Percentiles rank a stretch among this genome's conserved stretches.
Conservation (phyloP, 2,329 filamentous ascomycete species). For the Chaetomiaceae sp. region DNA sequence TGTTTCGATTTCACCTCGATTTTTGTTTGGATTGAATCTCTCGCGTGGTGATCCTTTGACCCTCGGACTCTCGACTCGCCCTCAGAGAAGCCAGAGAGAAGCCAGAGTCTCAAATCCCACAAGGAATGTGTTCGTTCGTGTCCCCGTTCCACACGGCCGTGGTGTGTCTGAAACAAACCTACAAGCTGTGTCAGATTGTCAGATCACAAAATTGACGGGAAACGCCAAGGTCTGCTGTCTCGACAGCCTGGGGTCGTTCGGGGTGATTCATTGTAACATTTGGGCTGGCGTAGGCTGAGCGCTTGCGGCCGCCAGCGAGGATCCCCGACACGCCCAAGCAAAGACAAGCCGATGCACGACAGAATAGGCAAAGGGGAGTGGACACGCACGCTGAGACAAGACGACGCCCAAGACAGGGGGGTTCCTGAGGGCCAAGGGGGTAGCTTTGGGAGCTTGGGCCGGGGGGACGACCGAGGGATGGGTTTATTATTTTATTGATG, state of each 20-base stretch:
- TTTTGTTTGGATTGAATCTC: not conserved
- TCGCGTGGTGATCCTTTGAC: not conserved
- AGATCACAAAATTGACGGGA: conserved; percentile 2
- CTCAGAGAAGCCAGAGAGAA: too few relatives aligned
- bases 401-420: too few relatives aligned
- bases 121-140: not conserved
- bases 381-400: too few relatives aligned
- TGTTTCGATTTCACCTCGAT: too few relatives aligned
- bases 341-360: too few relatives aligned
- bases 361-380: too few relatives aligned
- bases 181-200: too few relatives aligned
- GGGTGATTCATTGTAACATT: conserved; percentile 2
- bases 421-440: not conserved
- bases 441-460: not conserved
- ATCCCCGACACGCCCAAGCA: too few relatives aligned
- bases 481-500: too few relatives aligned
- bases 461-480: not conserved
- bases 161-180: conserved; percentile 8
- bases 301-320: conserved; percentile 2
- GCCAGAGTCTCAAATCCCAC: too few relatives aligned
- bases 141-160: not conserved
- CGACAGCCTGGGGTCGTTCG: too few relatives aligned
- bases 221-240: not conserved
- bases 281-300: conserved; percentile 1
- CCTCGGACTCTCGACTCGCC: not conserved